Evolutionary conservation across 495 filamentous ascomycete genomes (phyloP).

Genomic region (Aspergillus campestris): DNA sequence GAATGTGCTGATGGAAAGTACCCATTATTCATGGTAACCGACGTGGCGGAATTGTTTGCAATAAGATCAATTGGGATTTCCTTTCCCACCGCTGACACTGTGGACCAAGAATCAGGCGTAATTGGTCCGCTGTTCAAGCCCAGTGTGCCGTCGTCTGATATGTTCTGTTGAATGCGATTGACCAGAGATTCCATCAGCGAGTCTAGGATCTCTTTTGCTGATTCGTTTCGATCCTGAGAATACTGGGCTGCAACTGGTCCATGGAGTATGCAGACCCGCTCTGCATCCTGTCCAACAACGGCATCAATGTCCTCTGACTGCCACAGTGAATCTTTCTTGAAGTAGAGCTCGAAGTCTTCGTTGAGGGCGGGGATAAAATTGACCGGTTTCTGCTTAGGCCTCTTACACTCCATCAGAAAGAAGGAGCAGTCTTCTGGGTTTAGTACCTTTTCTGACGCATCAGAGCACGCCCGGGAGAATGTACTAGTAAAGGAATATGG

Average conservation of each 20-base stretch:
- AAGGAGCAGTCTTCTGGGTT: constrained; percentile 25
- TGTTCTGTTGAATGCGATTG: constrained; percentile 9
- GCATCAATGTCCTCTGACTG: constrained; percentile 35
- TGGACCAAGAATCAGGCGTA: constrained; percentile 13
- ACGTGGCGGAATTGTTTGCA: constrained; percentile 4
- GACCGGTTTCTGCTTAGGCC: constrained; percentile 26
- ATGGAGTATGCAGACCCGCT: constrained; percentile 32
- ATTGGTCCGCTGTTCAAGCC: constrained; percentile 1
- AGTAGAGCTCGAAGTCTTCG: constrained; percentile 34
- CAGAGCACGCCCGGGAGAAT: constrained; percentile 11
- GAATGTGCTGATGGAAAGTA: neutral
- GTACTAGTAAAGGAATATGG: constrained; percentile 6
- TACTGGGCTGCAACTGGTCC: constrained; percentile 31
- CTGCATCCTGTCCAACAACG: constrained; percentile 27
- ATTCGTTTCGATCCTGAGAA: constrained; percentile 17
- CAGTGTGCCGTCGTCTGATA: neutral
- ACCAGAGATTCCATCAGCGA: constrained; percentile 11
- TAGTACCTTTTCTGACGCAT: constrained; percentile 15
- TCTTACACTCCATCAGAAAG: constrained; percentile 22
- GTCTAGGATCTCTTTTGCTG: constrained; percentile 24
- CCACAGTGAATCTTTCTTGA: constrained; percentile 41
- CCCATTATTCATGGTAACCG: constrained; percentile 3
- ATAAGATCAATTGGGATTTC: constrained; percentile 2
- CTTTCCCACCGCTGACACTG: neutral
- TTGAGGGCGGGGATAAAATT: constrained; percentile 30